Conservation (phyloP, 352 stramenopile genomes). For the Plasmopara muralis region DNA sequence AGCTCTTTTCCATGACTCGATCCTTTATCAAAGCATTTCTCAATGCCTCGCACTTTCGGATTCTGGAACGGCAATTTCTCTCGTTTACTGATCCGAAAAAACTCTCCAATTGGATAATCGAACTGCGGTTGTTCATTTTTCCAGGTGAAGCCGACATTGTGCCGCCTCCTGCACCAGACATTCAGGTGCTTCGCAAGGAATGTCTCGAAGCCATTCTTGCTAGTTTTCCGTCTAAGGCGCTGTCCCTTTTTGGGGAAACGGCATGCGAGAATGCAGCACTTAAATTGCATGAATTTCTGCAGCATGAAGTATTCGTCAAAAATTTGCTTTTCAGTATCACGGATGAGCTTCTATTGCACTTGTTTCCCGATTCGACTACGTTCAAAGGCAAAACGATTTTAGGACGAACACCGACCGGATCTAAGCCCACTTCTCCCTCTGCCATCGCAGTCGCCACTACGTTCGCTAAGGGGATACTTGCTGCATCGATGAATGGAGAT, state of each 20-base stretch:
- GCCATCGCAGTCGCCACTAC: slow-evolving; percentile 19
- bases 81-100: slow-evolving; percentile 71
- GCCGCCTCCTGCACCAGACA: slow-evolving; percentile 27
- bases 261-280: slow-evolving; percentile 66
- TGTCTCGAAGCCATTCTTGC: slow-evolving; percentile 62
- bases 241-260: slow-evolving; percentile 74
- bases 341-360: slow-evolving; percentile 66
- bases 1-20: slow-evolving; percentile 80
- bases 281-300: slow-evolving; percentile 83
- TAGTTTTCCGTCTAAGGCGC: slow-evolving; percentile 60
- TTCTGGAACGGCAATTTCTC: slow-evolving; percentile 74
- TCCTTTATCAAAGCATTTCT: slow-evolving; percentile 80
- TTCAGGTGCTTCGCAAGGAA: slow-evolving; percentile 51
- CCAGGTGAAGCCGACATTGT: slow-evolving; percentile 18
- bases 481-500: slow-evolving; percentile 23
- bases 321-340: slow-evolving; percentile 76
- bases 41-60: slow-evolving; percentile 71
- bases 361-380: slow-evolving; percentile 61
- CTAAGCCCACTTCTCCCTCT: slow-evolving; percentile 8
- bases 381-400: slow-evolving; percentile 37
- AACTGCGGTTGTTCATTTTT: slow-evolving; percentile 61
- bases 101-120: slow-evolving; percentile 43
- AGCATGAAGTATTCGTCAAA: slow-evolving; percentile 85
- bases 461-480: slow-evolving; percentile 11
- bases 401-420: slow-evolving; percentile 1